Percentiles rank a stretch among this genome's conserved stretches.
These are phyloP conservation scores for Eucalyptus marginata DNA, from an alignment of 345 rosid species.

Conservation along the genomic window DNA sequence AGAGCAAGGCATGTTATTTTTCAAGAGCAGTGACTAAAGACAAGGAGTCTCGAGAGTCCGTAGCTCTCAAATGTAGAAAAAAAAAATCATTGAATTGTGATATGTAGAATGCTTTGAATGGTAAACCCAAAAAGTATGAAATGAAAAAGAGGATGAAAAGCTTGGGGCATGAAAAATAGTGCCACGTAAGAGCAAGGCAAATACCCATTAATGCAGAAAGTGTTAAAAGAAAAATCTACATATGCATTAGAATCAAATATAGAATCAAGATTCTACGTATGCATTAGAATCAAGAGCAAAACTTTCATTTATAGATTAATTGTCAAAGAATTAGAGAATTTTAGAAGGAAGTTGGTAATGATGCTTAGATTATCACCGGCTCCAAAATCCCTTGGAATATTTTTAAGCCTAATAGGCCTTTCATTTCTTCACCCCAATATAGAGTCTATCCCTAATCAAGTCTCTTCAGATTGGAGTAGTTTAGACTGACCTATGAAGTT, in stretches of 20 bases:
- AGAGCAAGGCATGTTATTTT: neutral
- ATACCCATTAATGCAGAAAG: neutral
- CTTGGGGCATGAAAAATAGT: neutral
- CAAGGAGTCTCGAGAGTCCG: neutral
- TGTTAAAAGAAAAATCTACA: neutral
- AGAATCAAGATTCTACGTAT: too few species aligned
- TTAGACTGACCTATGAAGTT: too few species aligned
- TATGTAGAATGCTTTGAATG: neutral
- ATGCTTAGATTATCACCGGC: neutral
- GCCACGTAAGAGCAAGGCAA: neutral
- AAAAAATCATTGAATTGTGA: too few species aligned
- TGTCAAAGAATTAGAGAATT: too few species aligned
- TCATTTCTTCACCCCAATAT: too few species aligned
- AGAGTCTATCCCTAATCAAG: too few species aligned
- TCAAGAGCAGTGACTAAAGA: neutral
- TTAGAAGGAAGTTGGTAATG: neutral
- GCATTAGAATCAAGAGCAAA: neutral
- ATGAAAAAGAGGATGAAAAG: neutral
- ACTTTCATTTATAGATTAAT: neutral
- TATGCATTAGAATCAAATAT: neutral
- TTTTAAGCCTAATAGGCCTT: neutral
- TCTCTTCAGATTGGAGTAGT: too few species aligned
- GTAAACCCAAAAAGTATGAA: neutral
- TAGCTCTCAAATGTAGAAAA: neutral
- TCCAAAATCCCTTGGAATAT: neutral